A percentile compares a stretch with the other conserved stretches of the same genome.
phyloP scores from a whole-genome alignment of 805 yeast species.

The Candida nitratophila region DNA sequence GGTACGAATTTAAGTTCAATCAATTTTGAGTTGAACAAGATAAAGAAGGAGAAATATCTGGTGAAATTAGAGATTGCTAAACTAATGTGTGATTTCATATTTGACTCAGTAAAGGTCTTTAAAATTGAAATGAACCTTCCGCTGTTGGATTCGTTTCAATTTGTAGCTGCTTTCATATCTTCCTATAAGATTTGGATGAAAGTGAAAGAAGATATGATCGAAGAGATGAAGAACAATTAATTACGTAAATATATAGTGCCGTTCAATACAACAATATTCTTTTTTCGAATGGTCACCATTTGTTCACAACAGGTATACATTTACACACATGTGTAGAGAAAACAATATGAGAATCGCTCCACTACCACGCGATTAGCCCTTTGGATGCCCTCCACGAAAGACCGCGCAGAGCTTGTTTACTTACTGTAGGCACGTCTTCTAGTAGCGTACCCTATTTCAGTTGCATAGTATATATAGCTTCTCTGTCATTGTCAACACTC shows the following conservation, averaged over 20 bases:
- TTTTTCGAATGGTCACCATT: too few species aligned
- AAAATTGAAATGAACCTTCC: constrained; percentile 26
- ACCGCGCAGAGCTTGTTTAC: too few species aligned
- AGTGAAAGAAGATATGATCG: constrained; percentile 10
- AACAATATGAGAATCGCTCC: too few species aligned
- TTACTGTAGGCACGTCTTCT: background rate
- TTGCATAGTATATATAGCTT: too few species aligned
- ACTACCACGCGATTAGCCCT: too few species aligned
- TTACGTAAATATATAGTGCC: too few species aligned
- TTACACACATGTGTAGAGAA: too few species aligned
- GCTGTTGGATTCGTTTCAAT: constrained; percentile 23
- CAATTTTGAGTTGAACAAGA: constrained; percentile 22
- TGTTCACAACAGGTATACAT: too few species aligned
- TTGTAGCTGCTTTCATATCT: constrained; percentile 26
- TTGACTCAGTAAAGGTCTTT: constrained; percentile 41
- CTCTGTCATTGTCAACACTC: too few species aligned
- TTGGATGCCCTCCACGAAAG: too few species aligned
- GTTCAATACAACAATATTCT: too few species aligned
- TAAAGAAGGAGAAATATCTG: constrained; percentile 29
- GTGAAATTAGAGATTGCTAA: constrained; percentile 34
- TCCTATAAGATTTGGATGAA: constrained; percentile 24
- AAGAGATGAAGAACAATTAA: background rate
- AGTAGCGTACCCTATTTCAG: background rate
- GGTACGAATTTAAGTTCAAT: background rate
- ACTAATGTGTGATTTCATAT: constrained; percentile 38